A percentile compares a stretch with the other conserved stretches of the same genome.
phyloP scores from a whole-genome alignment of 371 early-diverging fungal species.

The Mucor mucedo region DNA sequence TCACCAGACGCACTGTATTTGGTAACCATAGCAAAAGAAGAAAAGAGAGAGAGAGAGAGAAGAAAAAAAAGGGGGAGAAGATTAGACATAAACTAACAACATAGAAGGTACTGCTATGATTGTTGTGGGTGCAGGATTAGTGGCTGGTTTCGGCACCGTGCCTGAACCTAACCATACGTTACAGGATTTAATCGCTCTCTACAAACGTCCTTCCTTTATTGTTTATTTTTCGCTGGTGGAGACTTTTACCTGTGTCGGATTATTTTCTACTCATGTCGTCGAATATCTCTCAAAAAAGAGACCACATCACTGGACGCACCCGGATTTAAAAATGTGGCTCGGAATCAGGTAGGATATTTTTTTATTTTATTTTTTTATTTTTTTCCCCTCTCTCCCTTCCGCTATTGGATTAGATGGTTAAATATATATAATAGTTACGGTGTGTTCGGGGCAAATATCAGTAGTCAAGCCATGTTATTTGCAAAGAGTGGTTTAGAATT shows the following conservation, averaged over 20 bases:
- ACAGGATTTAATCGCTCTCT: constrained; percentile 73
- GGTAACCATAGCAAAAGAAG: constrained; percentile 34
- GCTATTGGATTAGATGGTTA: too few relatives aligned
- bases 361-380: too few relatives aligned
- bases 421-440: constrained; percentile 56
- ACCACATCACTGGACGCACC: constrained; percentile 26
- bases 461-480: constrained; percentile 80
- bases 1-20: constrained; percentile 62
- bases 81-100: not conserved
- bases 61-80: constrained; percentile 28
- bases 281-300: constrained; percentile 43
- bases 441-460: constrained; percentile 74
- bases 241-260: constrained; percentile 53
- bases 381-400: too few relatives aligned
- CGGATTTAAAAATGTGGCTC: constrained; percentile 44
- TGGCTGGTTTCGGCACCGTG: constrained; percentile 80
- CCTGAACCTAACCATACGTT: constrained; percentile 78
- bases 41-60: not conserved
- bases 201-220: constrained; percentile 76
- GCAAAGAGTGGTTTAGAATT: constrained; percentile 86
- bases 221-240: constrained; percentile 70
- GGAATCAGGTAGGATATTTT: constrained; percentile 47
- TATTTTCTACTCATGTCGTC: constrained; percentile 57
- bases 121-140: constrained; percentile 70
- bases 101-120: constrained; percentile 72